Percentiles rank a stretch among this genome's conserved stretches.
Conservation (phyloP, 805 yeast genomes). For the Suhomyces tanzawaensis region DNA sequence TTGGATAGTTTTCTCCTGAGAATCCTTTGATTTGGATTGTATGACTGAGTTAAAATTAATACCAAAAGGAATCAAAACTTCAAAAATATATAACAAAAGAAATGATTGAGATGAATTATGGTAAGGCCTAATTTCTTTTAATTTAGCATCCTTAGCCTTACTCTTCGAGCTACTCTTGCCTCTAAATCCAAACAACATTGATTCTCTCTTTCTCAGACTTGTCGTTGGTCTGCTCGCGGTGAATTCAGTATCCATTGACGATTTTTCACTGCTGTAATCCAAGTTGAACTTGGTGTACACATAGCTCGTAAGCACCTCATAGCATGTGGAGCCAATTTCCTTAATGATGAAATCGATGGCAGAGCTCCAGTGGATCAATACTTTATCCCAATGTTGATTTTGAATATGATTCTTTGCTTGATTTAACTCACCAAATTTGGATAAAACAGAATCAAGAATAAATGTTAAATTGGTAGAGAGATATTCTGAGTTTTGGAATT, state of each 20-base stretch:
- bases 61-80: slow-evolving; percentile 35
- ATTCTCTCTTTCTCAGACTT: slow-evolving; percentile 19
- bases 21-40: slow-evolving; percentile 7
- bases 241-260: neutral
- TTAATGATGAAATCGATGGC: slow-evolving; percentile 29
- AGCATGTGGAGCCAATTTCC: slow-evolving; percentile 37
- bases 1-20: neutral
- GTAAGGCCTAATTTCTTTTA: slow-evolving; percentile 24
- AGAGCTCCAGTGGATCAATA: slow-evolving; percentile 26
- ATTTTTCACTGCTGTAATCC: slow-evolving; percentile 8
- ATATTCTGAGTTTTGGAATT: slow-evolving; percentile 38
- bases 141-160: slow-evolving; percentile 16
- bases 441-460: slow-evolving; percentile 30
- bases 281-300: slow-evolving; percentile 28
- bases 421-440: slow-evolving; percentile 27
- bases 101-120: slow-evolving; percentile 35
- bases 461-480: slow-evolving; percentile 24
- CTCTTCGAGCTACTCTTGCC: slow-evolving; percentile 16
- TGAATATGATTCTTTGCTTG: slow-evolving; percentile 25
- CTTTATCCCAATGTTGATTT: slow-evolving; percentile 32
- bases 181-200: slow-evolving; percentile 27
- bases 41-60: slow-evolving; percentile 27
- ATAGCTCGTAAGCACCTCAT: slow-evolving; percentile 35
- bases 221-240: neutral
- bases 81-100: slow-evolving; percentile 29